Evolutionary conservation across 345 rosid genomes (phyloP).

Genomic region (Lagerstroemia speciosa): DNA sequence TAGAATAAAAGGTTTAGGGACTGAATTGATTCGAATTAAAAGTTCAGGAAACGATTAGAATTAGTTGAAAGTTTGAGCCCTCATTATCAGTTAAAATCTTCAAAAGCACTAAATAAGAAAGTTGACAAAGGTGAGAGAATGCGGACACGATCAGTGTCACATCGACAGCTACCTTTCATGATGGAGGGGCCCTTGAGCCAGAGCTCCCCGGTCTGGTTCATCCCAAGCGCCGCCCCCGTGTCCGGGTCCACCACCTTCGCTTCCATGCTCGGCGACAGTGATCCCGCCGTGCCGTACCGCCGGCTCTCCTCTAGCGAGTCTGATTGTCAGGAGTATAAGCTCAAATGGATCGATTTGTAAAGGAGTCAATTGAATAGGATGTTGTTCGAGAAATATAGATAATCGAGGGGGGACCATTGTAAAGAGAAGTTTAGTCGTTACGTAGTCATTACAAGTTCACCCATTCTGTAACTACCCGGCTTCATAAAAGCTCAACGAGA

Average conservation of each 20-base stretch:
- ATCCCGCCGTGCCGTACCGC: slow-evolving; percentile 64
- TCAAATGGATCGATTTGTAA: too few species aligned
- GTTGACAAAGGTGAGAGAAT: not conserved
- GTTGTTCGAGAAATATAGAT: too few species aligned
- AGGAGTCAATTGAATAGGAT: too few species aligned
- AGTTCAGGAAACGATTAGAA: not conserved
- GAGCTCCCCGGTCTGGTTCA: slow-evolving; percentile 60
- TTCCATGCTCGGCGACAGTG: slow-evolving; percentile 45
- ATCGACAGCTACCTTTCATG: slow-evolving; percentile 47
- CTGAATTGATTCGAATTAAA: not conserved
- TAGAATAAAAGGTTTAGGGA: not conserved
- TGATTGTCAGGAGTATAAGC: too few species aligned
- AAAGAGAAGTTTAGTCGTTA: too few species aligned
- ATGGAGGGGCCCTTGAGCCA: slow-evolving; percentile 62
- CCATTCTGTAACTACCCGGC: too few species aligned
- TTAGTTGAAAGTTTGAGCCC: not conserved
- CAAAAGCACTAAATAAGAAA: not conserved
- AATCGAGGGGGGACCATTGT: too few species aligned
- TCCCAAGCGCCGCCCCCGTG: slow-evolving; percentile 35
- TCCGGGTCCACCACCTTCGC: slow-evolving; percentile 71
- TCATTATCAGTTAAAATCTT: not conserved
- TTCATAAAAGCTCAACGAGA: too few species aligned
- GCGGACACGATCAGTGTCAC: not conserved
- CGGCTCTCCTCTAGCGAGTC: slow-evolving; percentile 63
- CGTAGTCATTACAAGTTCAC: too few species aligned